Evolutionary conservation across 805 yeast genomes (phyloP), one percentile per base, ranked within the genome.

Genomic region (Candida endomychidarum): DNA sequence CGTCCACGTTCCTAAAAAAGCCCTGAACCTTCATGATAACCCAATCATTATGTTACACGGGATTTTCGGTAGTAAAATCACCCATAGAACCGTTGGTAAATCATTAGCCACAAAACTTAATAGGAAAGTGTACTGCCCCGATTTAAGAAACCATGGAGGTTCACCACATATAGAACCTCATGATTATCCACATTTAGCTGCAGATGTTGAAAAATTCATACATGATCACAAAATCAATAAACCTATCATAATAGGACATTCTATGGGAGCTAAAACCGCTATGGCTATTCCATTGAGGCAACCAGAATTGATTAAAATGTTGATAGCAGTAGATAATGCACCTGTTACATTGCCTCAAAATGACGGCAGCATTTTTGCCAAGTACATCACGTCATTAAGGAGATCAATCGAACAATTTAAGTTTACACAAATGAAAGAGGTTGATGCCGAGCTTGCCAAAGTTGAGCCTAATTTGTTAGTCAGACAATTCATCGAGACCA

Each of bases 221-320:
- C 15, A 36, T 4, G 41, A 40, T 11, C 38, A 41, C 8, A 49
- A 59, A 2, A 50, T 72, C 32, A 49, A 56, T 9, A 71, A 74
- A 37, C 83, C 86, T 0, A 76, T 85, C n/a, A 43, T 85, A 14
- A 64, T 85, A 12, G 95, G 95, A 0, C 93, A 85, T 57, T 83
- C 91, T 0, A 83, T 86, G 93, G 99, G 99, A 5, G 99, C 96
- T 4, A 90, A 91, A 54, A 76, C 91, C 0, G 96, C 83, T 5
- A 90, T 91, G 97, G 89, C 93, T 0, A 68, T 85, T 4, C 82
- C 87, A 0, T 65, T 93, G 42, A 68, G 88, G 37, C 68, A 75
- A 16, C 91, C 90, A 0, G 74, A 77, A 0, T 50, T 81, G 8
- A 80, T 81, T 5, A 68, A 76, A 10, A 70, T 80, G 63, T 52